phyloP scores from a whole-genome alignment of 352 stramenopile species.

The Pythium apleroticum region DNA sequence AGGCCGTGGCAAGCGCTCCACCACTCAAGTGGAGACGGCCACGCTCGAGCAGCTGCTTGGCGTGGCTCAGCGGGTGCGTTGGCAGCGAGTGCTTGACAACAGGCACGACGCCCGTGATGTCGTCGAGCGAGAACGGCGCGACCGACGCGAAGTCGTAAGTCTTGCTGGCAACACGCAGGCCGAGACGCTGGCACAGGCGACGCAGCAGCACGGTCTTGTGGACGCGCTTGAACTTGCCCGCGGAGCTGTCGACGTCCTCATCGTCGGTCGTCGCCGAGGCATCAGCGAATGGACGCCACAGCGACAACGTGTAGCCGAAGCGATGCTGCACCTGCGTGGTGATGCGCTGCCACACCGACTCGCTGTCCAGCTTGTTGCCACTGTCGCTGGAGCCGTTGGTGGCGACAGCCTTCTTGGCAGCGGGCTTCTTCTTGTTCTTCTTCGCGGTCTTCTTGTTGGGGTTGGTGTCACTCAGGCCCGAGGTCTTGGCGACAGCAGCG shows the following conservation, averaged over 20 bases:
- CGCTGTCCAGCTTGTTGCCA: constrained; percentile 39
- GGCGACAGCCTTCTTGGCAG: not conserved
- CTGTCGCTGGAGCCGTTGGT: constrained; percentile 6
- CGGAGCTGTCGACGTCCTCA: constrained; percentile 22
- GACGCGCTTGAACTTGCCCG: constrained; percentile 43
- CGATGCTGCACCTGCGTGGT: constrained; percentile 63
- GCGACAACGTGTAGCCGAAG: constrained; percentile 75
- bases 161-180: constrained; percentile 89
- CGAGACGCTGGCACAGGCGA: constrained; percentile 92
- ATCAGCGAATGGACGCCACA: constrained; percentile 57
- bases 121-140: constrained; percentile 86
- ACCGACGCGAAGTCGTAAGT: constrained; percentile 82
- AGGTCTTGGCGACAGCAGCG: constrained; percentile 19
- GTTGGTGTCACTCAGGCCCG: constrained; percentile 34
- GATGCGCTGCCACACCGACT: constrained; percentile 59
- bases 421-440: constrained; percentile 43
- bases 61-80: constrained; percentile 67
- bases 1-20: constrained; percentile 71
- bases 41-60: constrained; percentile 86
- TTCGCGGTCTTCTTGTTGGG: constrained; percentile 41
- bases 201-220: constrained; percentile 87
- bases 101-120: constrained; percentile 93
- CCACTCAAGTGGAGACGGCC: constrained; percentile 82
- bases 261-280: constrained; percentile 15
- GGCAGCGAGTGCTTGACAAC: constrained; percentile 93